Percentiles rank a stretch among this genome's conserved stretches.
Conservation (phyloP, 169 alveolate genomes). For the Plasmodium coatneyi region DNA sequence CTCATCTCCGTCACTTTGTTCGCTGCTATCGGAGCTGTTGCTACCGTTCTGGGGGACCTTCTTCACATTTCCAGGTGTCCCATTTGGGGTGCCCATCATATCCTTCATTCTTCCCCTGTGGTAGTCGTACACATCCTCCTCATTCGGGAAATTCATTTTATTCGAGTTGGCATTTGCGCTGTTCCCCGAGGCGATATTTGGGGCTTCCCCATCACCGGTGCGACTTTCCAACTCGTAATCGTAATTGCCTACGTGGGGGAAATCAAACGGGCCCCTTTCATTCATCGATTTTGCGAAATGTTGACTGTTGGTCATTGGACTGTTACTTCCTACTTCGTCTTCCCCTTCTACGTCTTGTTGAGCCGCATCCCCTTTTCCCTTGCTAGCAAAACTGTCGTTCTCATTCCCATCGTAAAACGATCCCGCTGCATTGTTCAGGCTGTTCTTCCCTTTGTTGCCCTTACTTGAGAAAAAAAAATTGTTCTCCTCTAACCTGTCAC, state of each 20-base stretch:
- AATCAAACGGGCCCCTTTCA: background rate
- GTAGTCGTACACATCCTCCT: background rate
- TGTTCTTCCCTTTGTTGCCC: background rate
- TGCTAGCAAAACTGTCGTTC: background rate
- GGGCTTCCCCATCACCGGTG: background rate
- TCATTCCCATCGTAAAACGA: background rate
- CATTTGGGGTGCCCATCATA: background rate
- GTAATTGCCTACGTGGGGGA: background rate
- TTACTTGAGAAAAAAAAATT: constrained; percentile 10
- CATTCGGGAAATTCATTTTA: constrained; percentile 11
- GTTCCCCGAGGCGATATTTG: background rate
- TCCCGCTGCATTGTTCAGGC: background rate
- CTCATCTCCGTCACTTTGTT: background rate
- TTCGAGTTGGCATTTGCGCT: background rate
- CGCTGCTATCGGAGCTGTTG: background rate
- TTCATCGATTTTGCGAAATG: background rate
- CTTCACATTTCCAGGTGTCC: background rate
- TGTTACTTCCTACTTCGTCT: background rate
- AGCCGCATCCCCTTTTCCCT: background rate
- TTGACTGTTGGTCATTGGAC: background rate
- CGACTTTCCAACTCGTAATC: background rate
- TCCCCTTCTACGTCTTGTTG: background rate
- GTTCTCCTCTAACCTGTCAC: background rate
- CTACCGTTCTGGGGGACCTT: background rate
- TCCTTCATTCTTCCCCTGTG: background rate